These are phyloP conservation scores for Mycena citricolor DNA, from an alignment of 1,284 basidiomycete genomes.

Conservation along the genomic window DNA sequence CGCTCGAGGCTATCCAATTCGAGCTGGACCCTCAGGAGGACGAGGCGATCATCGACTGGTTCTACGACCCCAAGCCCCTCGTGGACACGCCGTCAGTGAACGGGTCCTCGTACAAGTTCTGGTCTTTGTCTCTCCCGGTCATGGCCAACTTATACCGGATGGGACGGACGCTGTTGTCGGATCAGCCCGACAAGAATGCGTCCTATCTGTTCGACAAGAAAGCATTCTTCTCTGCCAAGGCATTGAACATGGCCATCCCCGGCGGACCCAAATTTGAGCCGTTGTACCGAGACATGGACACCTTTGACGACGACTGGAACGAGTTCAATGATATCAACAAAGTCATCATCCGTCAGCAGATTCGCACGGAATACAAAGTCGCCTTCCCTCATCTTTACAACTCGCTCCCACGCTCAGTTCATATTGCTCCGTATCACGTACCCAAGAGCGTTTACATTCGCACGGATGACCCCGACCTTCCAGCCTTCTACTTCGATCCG, in stretches of 20 bases:
- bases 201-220: slow-evolving; percentile 98
- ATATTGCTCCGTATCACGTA: slow-evolving; percentile 88
- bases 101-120: slow-evolving; percentile 91
- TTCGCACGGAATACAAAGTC: slow-evolving; percentile 98
- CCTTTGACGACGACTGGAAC: slow-evolving; percentile 99
- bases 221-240: slow-evolving; percentile 97
- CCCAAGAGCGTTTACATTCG: slow-evolving; percentile 99
- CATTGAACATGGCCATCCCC: slow-evolving; percentile 97
- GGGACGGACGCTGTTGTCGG: slow-evolving; percentile 90
- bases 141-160: slow-evolving; percentile 98
- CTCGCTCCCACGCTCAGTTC: slow-evolving; percentile 93
- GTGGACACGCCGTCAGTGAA: slow-evolving; percentile 88
- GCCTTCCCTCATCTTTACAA: slow-evolving; percentile 99
- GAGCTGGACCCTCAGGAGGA: slow-evolving; percentile 96
- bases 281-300: slow-evolving; percentile 92
- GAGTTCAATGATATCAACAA: slow-evolving; percentile 99
- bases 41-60: slow-evolving; percentile 94
- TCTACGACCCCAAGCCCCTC: slow-evolving; percentile 96
- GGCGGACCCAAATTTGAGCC: slow-evolving; percentile 99
- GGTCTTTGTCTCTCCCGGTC: slow-evolving; percentile 89
- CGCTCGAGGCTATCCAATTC: slow-evolving; percentile 96
- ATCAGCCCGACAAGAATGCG: slow-evolving; percentile 87
- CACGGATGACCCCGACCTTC: slow-evolving; percentile 97
- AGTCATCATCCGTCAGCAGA: slow-evolving; percentile 98
- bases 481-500: slow-evolving; percentile 99